Evolutionary conservation across 164 flowering plant species (phyloP).

Genomic region (Paratinospora sagittata): DNA sequence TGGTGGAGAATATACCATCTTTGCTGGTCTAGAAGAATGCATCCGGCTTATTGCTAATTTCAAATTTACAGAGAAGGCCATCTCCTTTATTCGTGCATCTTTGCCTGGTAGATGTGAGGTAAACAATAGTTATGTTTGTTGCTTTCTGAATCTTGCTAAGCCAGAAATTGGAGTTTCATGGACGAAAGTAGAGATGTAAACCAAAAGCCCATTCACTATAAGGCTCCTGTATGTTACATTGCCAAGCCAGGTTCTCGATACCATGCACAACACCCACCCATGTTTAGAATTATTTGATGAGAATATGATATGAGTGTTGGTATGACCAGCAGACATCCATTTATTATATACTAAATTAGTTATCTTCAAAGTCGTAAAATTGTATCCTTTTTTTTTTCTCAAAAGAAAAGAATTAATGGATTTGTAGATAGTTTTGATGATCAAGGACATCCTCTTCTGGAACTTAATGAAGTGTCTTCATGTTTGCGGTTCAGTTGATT

Average conservation of each 20-base stretch:
- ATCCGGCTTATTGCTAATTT: conserved; percentile 82
- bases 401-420: background rate
- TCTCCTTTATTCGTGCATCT: conserved; percentile 48
- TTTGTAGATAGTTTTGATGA: background rate
- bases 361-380: background rate
- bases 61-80: conserved; percentile 69
- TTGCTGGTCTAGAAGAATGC: conserved; percentile 96
- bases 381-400: background rate
- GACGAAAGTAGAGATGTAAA: background rate
- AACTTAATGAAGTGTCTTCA: background rate
- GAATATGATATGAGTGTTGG: background rate
- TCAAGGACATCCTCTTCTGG: background rate
- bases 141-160: background rate
- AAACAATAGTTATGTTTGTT: conserved; percentile 5
- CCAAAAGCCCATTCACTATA: background rate
- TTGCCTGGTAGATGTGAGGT: conserved; percentile 88
- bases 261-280: background rate
- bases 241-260: background rate
- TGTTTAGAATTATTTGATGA: background rate
- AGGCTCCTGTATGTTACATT: background rate
- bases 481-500: background rate
- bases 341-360: background rate
- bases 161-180: background rate
- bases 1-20: conserved; percentile 93
- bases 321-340: background rate